phyloP scores from a whole-genome alignment of 768 basidiomycete species.

The Russula compacta region DNA sequence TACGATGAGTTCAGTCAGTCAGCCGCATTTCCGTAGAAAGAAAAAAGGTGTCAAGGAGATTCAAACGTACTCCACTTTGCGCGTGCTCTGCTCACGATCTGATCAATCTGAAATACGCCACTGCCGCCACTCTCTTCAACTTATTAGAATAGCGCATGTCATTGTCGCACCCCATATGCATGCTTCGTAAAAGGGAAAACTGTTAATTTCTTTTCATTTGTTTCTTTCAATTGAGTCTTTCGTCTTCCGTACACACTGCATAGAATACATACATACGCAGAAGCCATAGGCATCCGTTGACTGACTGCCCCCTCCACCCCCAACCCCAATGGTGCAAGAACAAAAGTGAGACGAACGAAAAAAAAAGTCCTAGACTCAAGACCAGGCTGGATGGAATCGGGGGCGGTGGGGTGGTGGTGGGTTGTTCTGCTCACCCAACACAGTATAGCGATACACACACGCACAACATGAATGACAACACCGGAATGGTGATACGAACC shows the following conservation, averaged over 20 bases:
- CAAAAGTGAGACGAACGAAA: not conserved
- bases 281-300: conserved; percentile 4
- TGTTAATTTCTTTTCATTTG: not conserved
- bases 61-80: too few relatives aligned
- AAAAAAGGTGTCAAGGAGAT: too few relatives aligned
- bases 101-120: too few relatives aligned
- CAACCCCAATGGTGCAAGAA: not conserved
- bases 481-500: not conserved
- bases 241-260: not conserved
- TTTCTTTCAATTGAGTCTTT: not conserved
- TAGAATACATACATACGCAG: conserved; percentile 16
- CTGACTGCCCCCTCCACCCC: not conserved
- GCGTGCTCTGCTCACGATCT: too few relatives aligned
- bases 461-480: not conserved
- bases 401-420: not conserved
- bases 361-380: not conserved
- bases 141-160: too few relatives aligned
- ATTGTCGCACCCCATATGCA: too few relatives aligned
- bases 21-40: too few relatives aligned
- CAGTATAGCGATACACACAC: not conserved
- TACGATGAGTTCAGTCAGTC: too few relatives aligned
- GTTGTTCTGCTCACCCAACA: not conserved
- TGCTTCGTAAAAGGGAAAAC: not conserved
- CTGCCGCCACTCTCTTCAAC: too few relatives aligned
- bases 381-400: not conserved